Evolutionary conservation across 2,329 filamentous ascomycete species (phyloP).

Genomic region (Scedosporium dehoogii): DNA sequence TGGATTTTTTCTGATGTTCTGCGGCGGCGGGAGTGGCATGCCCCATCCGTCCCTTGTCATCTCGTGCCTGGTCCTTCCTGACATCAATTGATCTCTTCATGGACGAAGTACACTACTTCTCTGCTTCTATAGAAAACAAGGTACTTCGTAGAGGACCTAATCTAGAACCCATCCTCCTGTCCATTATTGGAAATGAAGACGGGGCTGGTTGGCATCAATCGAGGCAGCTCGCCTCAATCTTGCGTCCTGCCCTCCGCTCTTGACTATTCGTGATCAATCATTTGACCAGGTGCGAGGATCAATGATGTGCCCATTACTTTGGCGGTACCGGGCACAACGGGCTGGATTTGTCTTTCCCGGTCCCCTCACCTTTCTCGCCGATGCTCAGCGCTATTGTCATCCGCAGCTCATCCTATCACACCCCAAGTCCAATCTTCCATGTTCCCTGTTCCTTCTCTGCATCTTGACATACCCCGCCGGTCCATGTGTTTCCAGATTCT

Average conservation of each 20-base stretch:
- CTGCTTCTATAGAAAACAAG: too few species aligned
- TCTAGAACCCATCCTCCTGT: too few species aligned
- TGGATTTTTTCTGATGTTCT: not conserved
- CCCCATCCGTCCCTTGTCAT: too few species aligned
- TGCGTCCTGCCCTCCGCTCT: not conserved
- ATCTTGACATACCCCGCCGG: not conserved
- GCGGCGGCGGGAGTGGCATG: too few species aligned
- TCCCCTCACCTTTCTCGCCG: too few species aligned
- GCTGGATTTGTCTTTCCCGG: not conserved
- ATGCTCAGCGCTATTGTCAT: too few species aligned
- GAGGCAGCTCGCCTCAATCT: not conserved
- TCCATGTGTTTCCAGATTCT: constrained; percentile 1
- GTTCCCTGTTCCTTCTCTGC: constrained; percentile 1
- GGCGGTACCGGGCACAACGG: not conserved
- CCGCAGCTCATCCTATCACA: not conserved
- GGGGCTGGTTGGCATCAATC: not conserved
- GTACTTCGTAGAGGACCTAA: too few species aligned
- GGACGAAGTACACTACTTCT: too few species aligned
- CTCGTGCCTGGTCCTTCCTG: too few species aligned
- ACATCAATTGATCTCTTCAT: too few species aligned
- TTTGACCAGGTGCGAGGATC: not conserved
- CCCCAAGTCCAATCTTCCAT: not conserved
- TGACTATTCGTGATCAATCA: not conserved
- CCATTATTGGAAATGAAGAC: not conserved
- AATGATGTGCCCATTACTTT: not conserved